Evolutionary conservation across 1,139 yeast genomes (phyloP), one percentile per base, ranked within the genome.

Genomic region (Wickerhamomyces sp.): DNA sequence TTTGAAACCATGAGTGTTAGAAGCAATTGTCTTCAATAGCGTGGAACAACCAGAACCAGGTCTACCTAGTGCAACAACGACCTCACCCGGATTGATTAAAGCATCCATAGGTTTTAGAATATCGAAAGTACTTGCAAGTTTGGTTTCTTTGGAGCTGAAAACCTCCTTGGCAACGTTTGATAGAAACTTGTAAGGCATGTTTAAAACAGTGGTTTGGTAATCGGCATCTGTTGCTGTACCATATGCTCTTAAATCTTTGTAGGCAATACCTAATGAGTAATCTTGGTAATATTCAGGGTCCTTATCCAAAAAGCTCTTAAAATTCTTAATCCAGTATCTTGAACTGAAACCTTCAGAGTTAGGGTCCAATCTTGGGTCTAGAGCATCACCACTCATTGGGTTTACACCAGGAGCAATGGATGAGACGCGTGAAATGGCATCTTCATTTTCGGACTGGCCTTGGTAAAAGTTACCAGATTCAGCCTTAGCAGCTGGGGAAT

Each of bases 11-110:
- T 81, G 78, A 5, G 90, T 82, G 47, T 80, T 78, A 27, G 83
- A 63, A 8, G 90, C 75, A 44, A 85, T 71, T 1, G 92, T 73
- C 54, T 83, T 84, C 52, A 86, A 64, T 38, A 84, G 71, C 2
- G 95, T 84, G 2, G 95, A 74, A 61, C 95, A 86, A 43, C 95
- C 95, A 21, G 90, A 77, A 55, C 94, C 94, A 0, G 94, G 94
- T 58, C 90, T 75, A 32, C 94, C 94, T 30, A 84, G 63, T 1
- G 84, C 94, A 36, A 85, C 87, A 5, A 86, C 74, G 39, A 85
- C 67, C 52, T 83, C 86, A 40, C 95, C 90, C 0, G 92, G 84
- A 33, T 68, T 65, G 46, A 81, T 66, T 7, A 79, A 52, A 21
- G 84, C 90, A 48, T 82, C 86, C 79, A 82, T 78, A 18, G 81